These are phyloP conservation scores for Fallopia convolvulus DNA, from an alignment of 148 eudicot genomes.

Conservation along the genomic window DNA sequence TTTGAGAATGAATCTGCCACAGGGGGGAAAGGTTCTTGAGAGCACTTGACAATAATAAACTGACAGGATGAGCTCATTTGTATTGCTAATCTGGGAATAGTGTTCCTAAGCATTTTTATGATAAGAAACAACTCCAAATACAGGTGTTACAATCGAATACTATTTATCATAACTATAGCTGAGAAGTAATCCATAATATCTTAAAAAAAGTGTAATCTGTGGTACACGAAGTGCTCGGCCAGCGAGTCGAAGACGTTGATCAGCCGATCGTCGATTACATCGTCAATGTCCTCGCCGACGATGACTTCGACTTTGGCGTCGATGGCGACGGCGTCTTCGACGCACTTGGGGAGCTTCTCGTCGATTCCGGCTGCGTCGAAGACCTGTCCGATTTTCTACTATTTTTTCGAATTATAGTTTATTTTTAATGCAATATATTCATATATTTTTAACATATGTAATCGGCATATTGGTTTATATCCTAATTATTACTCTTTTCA, in stretches of 20 bases:
- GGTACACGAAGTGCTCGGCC: conserved; percentile 78
- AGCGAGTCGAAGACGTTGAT: conserved; percentile 51
- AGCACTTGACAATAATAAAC: background rate
- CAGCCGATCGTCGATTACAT: conserved; percentile 82
- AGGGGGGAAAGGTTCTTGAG: conserved; percentile 8
- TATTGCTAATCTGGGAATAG: background rate
- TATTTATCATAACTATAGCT: background rate
- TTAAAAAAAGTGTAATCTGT: conserved; percentile 7
- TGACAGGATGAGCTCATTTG: background rate
- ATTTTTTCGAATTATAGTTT: too few species aligned
- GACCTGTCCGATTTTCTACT: conserved; percentile 35
- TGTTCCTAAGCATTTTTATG: background rate
- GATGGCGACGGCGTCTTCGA: conserved; percentile 90
- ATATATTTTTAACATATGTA: too few species aligned
- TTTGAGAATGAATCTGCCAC: conserved; percentile 81
- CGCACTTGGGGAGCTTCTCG: conserved; percentile 85
- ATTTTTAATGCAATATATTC: too few species aligned
- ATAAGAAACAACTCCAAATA: background rate
- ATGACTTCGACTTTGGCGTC: conserved; percentile 90
- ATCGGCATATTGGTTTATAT: too few species aligned
- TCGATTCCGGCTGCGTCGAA: conserved; percentile 71
- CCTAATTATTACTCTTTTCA: too few species aligned
- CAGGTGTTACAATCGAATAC: background rate
- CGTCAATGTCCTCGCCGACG: conserved; percentile 94
- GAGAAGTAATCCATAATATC: background rate